phyloP scores from a whole-genome alignment of 352 stramenopile genomes.

The Pythium rishiriense region DNA sequence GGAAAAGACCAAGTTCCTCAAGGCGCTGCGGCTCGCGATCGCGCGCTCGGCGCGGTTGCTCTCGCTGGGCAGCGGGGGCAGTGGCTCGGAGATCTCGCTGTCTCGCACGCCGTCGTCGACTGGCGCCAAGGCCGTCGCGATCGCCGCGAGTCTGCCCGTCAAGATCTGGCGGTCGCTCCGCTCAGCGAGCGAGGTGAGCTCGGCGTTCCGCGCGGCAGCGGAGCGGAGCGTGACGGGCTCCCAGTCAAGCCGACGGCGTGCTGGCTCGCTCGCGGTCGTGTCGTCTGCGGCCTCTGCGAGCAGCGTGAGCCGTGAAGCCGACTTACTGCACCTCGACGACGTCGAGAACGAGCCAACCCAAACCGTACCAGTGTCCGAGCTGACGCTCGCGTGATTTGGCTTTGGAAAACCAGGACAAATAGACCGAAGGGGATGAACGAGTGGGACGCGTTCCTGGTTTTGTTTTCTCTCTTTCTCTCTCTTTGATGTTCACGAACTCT shows the following conservation, averaged over 20 bases:
- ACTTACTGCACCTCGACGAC: slow-evolving; percentile 20
- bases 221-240: neutral
- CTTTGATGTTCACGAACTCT: slow-evolving; percentile 23
- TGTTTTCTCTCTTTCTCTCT: no score
- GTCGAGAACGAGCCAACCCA: neutral
- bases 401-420: neutral
- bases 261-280: neutral
- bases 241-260: neutral
- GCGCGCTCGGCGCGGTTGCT: slow-evolving; percentile 25
- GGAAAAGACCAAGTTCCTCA: slow-evolving; percentile 40
- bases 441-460: neutral
- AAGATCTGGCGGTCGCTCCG: slow-evolving; percentile 29
- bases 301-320: slow-evolving; percentile 3
- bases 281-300: neutral
- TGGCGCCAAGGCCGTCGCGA: slow-evolving; percentile 22
- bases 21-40: slow-evolving; percentile 36
- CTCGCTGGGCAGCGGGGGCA: slow-evolving; percentile 10
- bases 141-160: slow-evolving; percentile 24
- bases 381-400: slow-evolving; percentile 1
- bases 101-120: neutral
- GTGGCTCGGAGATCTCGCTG: neutral
- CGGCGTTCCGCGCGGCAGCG: neutral
- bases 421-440: neutral
- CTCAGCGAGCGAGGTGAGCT: neutral
- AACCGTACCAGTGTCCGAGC: neutral